Evolutionary conservation across 495 filamentous ascomycete genomes (phyloP).

Genomic region (Daldinia childiae): DNA sequence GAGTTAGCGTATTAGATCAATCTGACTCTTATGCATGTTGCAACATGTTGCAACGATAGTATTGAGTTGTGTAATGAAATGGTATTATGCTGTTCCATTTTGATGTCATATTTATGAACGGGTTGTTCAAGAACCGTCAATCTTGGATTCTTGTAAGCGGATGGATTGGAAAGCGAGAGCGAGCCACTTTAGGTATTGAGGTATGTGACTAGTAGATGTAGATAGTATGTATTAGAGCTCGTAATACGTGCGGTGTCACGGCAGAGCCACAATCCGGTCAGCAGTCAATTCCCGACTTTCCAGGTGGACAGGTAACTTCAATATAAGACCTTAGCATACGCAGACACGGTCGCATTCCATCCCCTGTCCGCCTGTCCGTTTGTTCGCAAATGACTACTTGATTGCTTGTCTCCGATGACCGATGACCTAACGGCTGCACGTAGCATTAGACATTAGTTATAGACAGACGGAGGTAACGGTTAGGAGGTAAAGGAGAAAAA

Average conservation of each 20-base stretch:
- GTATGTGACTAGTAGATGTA: too few relatives aligned
- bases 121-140: not conserved
- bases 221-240: not conserved
- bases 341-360: constrained; percentile 10
- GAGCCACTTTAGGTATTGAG: not conserved
- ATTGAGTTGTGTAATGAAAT: not conserved
- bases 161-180: constrained; percentile 6
- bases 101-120: constrained; percentile 31
- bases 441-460: not conserved
- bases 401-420: constrained; percentile 43
- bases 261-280: constrained; percentile 41
- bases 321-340: constrained; percentile 17
- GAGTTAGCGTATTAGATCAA: not conserved
- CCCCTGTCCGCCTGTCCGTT: constrained; percentile 19
- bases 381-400: constrained; percentile 30
- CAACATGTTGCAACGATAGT: constrained; percentile 1
- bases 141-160: constrained; percentile 1
- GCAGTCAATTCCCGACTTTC: constrained; percentile 42
- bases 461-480: constrained; percentile 16
- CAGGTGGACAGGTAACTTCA: constrained; percentile 23
- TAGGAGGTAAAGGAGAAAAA: constrained; percentile 2
- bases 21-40: not conserved
- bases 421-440: constrained; percentile 1
- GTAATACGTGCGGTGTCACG: constrained; percentile 31
- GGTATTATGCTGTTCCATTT: constrained; percentile 9